Percentiles rank a stretch among this genome's conserved stretches.
Conservation (phyloP, 2,329 filamentous ascomycete genomes). For the Trichoderma simmonsii region DNA sequence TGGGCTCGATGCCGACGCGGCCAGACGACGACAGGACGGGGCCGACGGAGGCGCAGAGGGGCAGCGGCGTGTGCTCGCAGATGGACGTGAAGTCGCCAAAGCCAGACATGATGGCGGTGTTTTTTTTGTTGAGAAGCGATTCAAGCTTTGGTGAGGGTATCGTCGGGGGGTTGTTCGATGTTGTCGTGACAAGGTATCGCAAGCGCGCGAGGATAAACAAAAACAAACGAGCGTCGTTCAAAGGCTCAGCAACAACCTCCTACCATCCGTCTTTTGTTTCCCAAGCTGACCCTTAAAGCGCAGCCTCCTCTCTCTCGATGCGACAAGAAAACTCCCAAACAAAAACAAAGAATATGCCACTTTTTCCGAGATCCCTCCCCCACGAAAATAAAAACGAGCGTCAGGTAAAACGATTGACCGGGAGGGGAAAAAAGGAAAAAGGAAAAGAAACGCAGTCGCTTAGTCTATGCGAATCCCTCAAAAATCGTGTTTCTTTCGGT, state of each 20-base stretch:
- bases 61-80: conserved; percentile 81
- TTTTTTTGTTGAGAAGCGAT: not conserved
- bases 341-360: not conserved
- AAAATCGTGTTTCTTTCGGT: not conserved
- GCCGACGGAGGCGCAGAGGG: conserved; percentile 83
- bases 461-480: not conserved
- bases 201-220: not conserved
- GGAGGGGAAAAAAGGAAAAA: not conserved
- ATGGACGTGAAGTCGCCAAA: conserved; percentile 89
- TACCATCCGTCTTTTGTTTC: not conserved
- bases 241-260: not conserved
- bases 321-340: not conserved
- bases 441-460: not conserved
- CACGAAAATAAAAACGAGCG: conserved; percentile 1
- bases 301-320: not conserved
- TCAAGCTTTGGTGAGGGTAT: not conserved
- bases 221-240: not conserved
- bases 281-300: not conserved
- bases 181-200: not conserved
- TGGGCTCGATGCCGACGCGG: conserved; percentile 75
- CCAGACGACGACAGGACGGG: conserved; percentile 65
- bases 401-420: conserved; percentile 10
- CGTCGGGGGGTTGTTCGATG: not conserved
- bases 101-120: conserved; percentile 59
- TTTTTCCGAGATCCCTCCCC: not conserved